These are phyloP conservation scores for Ramularia collo-cygni DNA, from an alignment of 2,329 filamentous ascomycete genomes.

Conservation along the genomic window DNA sequence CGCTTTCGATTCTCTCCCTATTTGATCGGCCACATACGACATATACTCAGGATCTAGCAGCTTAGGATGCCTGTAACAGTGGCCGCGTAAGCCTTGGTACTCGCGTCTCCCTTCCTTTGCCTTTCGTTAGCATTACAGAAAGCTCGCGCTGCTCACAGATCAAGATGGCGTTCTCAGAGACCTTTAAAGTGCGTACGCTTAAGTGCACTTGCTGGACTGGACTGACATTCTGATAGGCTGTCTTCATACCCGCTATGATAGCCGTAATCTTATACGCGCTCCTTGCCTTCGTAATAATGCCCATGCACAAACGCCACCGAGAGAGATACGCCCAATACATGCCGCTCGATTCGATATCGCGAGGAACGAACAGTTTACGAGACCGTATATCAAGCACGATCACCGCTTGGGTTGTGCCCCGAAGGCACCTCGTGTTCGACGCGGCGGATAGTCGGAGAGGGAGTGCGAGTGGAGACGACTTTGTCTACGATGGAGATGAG, in stretches of 20 bases:
- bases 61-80: not conserved
- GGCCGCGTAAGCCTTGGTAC: constrained; percentile 1
- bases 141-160: not conserved
- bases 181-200: not conserved
- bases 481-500: constrained; percentile 39
- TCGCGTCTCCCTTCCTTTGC: not conserved
- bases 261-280: constrained; percentile 38
- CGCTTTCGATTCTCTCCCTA: too few relatives aligned
- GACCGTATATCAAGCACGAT: constrained; percentile 31
- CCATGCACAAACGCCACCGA: constrained; percentile 39
- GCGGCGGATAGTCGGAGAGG: constrained; percentile 21
- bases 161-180: not conserved
- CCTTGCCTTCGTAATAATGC: constrained; percentile 36
- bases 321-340: constrained; percentile 41
- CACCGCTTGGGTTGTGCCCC: constrained; percentile 29
- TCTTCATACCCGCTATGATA: constrained; percentile 41
- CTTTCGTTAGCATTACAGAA: not conserved
- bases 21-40: too few relatives aligned
- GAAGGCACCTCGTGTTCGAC: constrained; percentile 26
- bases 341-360: constrained; percentile 25
- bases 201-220: not conserved
- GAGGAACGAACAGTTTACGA: constrained; percentile 23
- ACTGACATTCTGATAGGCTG: constrained; percentile 27
- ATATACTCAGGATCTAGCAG: too few relatives aligned
- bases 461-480: constrained; percentile 27